Evolutionary conservation across 1,284 basidiomycete genomes (phyloP).

Genomic region (Malassezia globosa): DNA sequence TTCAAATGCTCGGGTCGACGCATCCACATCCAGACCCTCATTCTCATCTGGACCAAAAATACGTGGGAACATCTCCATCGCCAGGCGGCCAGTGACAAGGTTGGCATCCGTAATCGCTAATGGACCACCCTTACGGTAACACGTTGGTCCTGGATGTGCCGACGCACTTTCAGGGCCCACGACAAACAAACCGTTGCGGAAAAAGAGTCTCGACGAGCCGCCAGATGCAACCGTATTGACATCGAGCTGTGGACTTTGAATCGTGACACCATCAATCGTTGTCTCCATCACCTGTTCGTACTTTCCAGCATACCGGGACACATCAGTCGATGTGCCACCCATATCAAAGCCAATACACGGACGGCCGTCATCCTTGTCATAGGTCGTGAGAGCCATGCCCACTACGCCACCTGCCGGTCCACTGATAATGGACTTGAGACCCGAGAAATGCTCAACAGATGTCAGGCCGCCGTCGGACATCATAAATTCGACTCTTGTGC

Average conservation of each 20-base stretch:
- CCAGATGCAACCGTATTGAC: conserved; percentile 46
- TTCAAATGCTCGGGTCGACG: conserved; percentile 57
- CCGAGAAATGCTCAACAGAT: conserved; percentile 71
- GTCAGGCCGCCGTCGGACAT: conserved; percentile 61
- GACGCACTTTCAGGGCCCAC: conserved; percentile 43
- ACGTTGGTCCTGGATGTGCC: conserved; percentile 42
- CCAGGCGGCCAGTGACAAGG: conserved; percentile 39
- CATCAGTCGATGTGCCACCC: conserved; percentile 75
- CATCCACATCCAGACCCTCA: conserved; percentile 61
- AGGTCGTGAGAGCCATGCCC: conserved; percentile 71
- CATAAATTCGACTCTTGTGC: conserved; percentile 45
- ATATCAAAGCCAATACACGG: conserved; percentile 56
- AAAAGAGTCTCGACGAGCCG: conserved; percentile 40
- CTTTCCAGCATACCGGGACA: conserved; percentile 70
- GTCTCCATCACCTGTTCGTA: conserved; percentile 84
- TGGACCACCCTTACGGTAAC: conserved; percentile 45
- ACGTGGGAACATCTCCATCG: conserved; percentile 57
- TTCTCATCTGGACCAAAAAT: conserved; percentile 78
- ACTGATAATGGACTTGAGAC: conserved; percentile 73
- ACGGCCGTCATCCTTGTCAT: conserved; percentile 58
- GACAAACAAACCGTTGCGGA: conserved; percentile 41
- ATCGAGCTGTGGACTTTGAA: conserved; percentile 65
- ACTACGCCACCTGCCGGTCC: conserved; percentile 82
- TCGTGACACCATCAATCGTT: conserved; percentile 75
- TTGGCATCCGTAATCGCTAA: conserved; percentile 46